Percentiles rank a stretch among this genome's conserved stretches.
These are phyloP conservation scores for Panus rudis DNA, from an alignment of 768 basidiomycete species.

Conservation along the genomic window DNA sequence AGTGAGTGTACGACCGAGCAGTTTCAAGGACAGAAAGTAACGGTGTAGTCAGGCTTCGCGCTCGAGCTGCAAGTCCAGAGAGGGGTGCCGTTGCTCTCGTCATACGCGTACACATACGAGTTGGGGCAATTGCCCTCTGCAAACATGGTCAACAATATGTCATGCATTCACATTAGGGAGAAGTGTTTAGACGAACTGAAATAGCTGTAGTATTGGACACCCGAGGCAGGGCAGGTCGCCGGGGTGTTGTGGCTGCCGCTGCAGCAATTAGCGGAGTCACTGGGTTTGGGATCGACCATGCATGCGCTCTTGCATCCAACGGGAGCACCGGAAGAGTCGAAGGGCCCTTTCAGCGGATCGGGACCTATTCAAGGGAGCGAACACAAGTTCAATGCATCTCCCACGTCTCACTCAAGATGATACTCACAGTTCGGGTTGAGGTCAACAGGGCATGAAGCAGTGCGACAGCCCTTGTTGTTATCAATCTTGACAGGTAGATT, in stretches of 20 bases:
- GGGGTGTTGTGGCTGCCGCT: conserved; percentile 23
- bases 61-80: conserved; percentile 4
- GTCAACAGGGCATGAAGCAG: conserved; percentile 56
- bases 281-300: conserved; percentile 16
- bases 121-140: conserved; percentile 19
- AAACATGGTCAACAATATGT: no score
- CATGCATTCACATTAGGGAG: not conserved
- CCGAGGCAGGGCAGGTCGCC: conserved; percentile 24
- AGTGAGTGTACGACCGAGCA: no score
- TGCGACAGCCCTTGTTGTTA: conserved; percentile 47
- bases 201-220: conserved; percentile 21
- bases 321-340: conserved; percentile 21
- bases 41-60: conserved; percentile 6
- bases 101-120: conserved; percentile 19
- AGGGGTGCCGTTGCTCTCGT: conserved; percentile 7
- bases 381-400: not conserved
- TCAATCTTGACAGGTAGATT: conserved; percentile 55
- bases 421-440: conserved; percentile 47
- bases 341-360: conserved; percentile 20
- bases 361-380: conserved; percentile 33
- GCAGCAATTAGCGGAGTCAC: conserved; percentile 30
- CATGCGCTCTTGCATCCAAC: conserved; percentile 27
- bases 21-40: conserved; percentile 9
- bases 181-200: conserved; percentile 1
- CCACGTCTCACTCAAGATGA: not conserved